Evolutionary conservation across 1,284 basidiomycete genomes (phyloP).

Genomic region (Meira miltonrushii): DNA sequence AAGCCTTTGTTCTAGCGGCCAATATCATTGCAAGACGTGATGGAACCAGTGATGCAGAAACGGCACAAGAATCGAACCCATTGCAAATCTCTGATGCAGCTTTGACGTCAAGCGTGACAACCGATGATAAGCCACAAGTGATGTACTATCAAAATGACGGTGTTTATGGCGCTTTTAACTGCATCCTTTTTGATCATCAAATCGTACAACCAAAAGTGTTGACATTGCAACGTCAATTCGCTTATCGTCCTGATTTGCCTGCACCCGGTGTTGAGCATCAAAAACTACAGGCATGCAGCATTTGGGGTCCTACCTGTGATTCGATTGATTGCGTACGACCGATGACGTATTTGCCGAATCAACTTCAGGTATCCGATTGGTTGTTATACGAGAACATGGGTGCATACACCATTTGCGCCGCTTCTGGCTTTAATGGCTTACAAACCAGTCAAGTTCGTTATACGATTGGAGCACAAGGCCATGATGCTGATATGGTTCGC

Average conservation of each 20-base stretch:
- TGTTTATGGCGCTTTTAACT: conserved; percentile 92
- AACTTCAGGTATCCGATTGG: conserved; percentile 68
- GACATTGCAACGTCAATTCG: conserved; percentile 52
- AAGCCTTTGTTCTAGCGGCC: conserved; percentile 83
- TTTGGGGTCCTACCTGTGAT: conserved; percentile 75
- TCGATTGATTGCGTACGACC: conserved; percentile 66
- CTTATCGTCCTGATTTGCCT: conserved; percentile 47
- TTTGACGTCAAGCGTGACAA: background rate
- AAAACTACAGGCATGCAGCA: conserved; percentile 53
- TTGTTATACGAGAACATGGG: conserved; percentile 87
- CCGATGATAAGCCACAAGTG: conserved; percentile 35
- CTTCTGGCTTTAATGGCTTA: conserved; percentile 76
- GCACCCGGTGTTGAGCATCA: conserved; percentile 1
- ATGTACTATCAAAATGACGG: conserved; percentile 53
- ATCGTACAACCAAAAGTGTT: conserved; percentile 77
- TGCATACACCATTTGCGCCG: conserved; percentile 85
- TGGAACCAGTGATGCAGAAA: conserved; percentile 24
- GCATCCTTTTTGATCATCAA: conserved; percentile 89
- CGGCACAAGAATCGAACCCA: conserved; percentile 12
- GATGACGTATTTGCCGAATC: conserved; percentile 36
- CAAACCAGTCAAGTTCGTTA: conserved; percentile 53
- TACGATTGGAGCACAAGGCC: conserved; percentile 50
- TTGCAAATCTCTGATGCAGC: conserved; percentile 11
- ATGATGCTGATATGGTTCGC: conserved; percentile 9
- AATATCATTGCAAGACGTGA: conserved; percentile 79